A percentile compares a stretch with the other conserved stretches of the same genome.
Evolutionary conservation across 2,329 filamentous ascomycete species (phyloP).

Genomic region (Fusarium duplospermum): DNA sequence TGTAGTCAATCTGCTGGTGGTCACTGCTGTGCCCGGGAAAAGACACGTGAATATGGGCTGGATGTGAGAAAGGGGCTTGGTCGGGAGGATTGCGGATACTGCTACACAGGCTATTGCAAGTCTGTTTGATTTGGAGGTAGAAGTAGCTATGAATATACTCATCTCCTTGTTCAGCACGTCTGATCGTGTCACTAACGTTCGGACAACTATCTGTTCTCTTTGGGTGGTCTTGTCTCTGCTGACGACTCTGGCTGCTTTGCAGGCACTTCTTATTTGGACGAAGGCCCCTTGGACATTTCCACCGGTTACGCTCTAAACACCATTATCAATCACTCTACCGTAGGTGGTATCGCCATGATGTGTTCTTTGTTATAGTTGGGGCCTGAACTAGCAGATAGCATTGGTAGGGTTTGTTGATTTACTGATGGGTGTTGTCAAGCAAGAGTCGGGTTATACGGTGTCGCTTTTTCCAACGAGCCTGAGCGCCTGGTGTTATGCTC

Average conservation of each 20-base stretch:
- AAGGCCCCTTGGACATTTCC: neutral
- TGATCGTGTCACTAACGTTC: neutral
- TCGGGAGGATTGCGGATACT: neutral
- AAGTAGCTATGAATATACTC: neutral
- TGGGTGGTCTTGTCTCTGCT: neutral
- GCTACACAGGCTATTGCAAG: slow-evolving; percentile 3
- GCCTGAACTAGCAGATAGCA: neutral
- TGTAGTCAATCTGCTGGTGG: neutral
- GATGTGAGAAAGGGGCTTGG: neutral
- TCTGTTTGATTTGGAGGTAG: neutral
- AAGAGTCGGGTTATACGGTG: neutral
- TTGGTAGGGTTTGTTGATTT: no score
- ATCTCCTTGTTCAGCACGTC: neutral
- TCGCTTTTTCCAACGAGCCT: neutral
- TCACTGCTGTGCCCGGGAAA: slow-evolving; percentile 2
- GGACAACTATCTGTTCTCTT: neutral
- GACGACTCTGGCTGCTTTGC: neutral
- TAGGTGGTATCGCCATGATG: neutral
- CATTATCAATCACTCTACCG: neutral
- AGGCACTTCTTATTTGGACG: neutral
- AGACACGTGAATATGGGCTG: neutral
- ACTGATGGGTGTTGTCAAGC: neutral
- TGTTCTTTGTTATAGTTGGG: neutral
- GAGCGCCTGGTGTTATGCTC: neutral
- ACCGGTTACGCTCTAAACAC: neutral